These are phyloP conservation scores for Canavalia ensiformis DNA, from an alignment of 306 rosid species.

Conservation along the genomic window DNA sequence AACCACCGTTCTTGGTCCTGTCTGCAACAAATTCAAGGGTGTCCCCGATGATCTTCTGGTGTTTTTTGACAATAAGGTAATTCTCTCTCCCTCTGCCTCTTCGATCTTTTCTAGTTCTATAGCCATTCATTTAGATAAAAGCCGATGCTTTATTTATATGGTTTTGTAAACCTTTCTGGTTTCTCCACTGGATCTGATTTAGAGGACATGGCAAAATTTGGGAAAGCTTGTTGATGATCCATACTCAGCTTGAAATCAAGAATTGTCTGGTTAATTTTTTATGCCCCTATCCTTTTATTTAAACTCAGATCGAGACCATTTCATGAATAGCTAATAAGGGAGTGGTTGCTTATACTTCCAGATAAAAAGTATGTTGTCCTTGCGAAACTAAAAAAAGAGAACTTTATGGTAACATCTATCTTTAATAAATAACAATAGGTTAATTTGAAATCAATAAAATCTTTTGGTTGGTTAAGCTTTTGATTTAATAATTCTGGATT, in stretches of 20 bases:
- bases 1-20: constrained; percentile 69
- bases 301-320: constrained; percentile 13
- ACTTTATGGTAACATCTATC: not conserved
- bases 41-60: constrained; percentile 70
- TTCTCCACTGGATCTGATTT: constrained; percentile 9
- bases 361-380: constrained; percentile 3
- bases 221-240: not conserved
- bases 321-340: not conserved
- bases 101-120: not conserved
- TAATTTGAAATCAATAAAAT: not conserved
- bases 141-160: not conserved
- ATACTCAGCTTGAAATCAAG: not conserved
- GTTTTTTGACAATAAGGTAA: constrained; percentile 76
- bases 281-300: not conserved
- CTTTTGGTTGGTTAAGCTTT: not conserved
- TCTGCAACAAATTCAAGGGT: constrained; percentile 62
- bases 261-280: not conserved
- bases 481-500: not conserved
- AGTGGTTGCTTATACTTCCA: not conserved
- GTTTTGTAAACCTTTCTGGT: not conserved
- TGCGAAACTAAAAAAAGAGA: not conserved
- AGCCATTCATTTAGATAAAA: not conserved
- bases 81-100: not conserved
- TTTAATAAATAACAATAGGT: not conserved
- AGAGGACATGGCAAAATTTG: not conserved